Conservation (phyloP, 2,329 filamentous ascomycete species). For the Hymenoscyphus albidus region DNA sequence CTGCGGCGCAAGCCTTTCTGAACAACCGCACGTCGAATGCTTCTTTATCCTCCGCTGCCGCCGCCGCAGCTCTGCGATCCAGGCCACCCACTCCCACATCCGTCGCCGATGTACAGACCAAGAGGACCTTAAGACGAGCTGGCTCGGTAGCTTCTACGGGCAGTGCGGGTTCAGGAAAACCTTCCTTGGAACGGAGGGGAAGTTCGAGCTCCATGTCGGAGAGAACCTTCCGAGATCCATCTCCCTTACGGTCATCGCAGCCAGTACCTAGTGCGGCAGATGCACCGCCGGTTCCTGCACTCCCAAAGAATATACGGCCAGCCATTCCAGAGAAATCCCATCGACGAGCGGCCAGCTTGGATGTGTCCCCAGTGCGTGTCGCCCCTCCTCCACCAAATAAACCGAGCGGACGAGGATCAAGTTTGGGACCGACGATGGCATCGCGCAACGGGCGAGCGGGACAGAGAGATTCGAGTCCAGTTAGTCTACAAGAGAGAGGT, state of each 20-base stretch:
- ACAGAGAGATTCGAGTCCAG: constrained; percentile 27
- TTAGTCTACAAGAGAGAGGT: constrained; percentile 40
- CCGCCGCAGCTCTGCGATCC: constrained; percentile 77
- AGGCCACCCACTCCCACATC: constrained; percentile 74
- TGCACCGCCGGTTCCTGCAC: constrained; percentile 70
- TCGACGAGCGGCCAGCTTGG: constrained; percentile 37
- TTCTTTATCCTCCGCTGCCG: constrained; percentile 77
- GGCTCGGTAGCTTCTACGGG: constrained; percentile 67
- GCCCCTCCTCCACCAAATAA: constrained; percentile 32
- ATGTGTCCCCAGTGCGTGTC: constrained; percentile 34
- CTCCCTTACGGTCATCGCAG: constrained; percentile 47
- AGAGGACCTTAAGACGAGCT: constrained; percentile 72
- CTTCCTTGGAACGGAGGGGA: constrained; percentile 57
- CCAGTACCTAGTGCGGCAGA: constrained; percentile 40
- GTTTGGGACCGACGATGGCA: constrained; percentile 25
- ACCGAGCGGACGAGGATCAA: constrained; percentile 32
- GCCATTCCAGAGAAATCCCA: constrained; percentile 27
- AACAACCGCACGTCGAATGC: constrained; percentile 59
- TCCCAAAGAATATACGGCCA: constrained; percentile 53
- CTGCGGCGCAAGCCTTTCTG: constrained; percentile 77
- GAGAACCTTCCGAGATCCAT: constrained; percentile 79
- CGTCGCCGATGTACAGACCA: constrained; percentile 81
- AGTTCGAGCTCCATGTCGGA: constrained; percentile 84
- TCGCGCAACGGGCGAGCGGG: constrained; percentile 23
- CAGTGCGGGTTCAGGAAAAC: constrained; percentile 39